phyloP scores from a whole-genome alignment of 805 yeast genomes.

The Ogataea philodendri region DNA sequence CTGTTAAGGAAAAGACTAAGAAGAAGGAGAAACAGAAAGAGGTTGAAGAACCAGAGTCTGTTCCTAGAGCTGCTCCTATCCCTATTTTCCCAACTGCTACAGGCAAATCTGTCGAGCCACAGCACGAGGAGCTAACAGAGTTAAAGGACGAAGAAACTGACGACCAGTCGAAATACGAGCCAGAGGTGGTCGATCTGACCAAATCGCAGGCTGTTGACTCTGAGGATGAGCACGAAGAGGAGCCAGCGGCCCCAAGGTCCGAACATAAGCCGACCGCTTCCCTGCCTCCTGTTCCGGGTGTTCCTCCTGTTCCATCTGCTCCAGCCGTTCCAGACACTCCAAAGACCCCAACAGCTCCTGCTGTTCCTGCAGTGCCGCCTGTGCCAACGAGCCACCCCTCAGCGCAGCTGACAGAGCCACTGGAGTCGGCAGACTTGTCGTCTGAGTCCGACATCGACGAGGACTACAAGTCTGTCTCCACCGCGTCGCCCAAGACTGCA shows the following conservation, averaged over 20 bases:
- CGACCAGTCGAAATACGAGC: slow-evolving; percentile 4
- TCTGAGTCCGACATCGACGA: neutral
- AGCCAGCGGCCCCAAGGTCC: slow-evolving; percentile 1
- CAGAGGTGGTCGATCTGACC: slow-evolving; percentile 9
- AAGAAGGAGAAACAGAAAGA: slow-evolving; percentile 27
- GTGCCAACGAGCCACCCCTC: too few relatives aligned
- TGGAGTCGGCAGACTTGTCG: too few relatives aligned
- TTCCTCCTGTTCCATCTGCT: neutral
- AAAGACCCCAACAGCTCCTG: too few relatives aligned
- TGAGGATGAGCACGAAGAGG: slow-evolving; percentile 9
- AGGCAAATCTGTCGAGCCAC: neutral
- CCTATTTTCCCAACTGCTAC: slow-evolving; percentile 32
- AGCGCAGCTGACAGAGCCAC: too few relatives aligned
- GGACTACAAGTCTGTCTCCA: slow-evolving; percentile 2
- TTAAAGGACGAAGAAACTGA: too few relatives aligned
- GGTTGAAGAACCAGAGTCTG: slow-evolving; percentile 14
- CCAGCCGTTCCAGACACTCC: too few relatives aligned
- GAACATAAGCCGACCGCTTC: neutral
- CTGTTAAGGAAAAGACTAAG: slow-evolving; percentile 23
- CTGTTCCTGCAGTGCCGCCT: too few relatives aligned
- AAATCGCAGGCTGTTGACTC: slow-evolving; percentile 6
- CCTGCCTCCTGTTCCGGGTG: slow-evolving; percentile 1
- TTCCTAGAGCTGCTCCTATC: slow-evolving; percentile 39
- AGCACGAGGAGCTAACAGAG: neutral
- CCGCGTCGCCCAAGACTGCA: slow-evolving; percentile 6